Conservation (phyloP, 139 green algal species). For the Micromonas commoda region DNA sequence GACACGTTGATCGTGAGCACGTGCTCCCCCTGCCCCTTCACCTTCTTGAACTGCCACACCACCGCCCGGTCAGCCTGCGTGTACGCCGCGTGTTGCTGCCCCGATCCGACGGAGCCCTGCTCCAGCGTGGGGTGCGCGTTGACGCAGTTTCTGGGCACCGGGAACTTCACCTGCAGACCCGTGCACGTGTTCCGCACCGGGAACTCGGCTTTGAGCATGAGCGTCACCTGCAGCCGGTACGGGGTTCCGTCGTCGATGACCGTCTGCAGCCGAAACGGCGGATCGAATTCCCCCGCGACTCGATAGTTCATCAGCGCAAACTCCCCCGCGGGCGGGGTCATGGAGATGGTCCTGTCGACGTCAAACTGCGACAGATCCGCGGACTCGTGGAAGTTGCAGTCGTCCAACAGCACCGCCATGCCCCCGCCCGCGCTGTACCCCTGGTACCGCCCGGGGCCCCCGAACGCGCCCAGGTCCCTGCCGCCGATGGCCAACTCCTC, state of each 20-base stretch:
- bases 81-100: constrained; percentile 38
- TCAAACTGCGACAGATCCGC: constrained; percentile 77
- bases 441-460: constrained; percentile 1
- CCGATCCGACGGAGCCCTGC: neutral
- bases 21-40: constrained; percentile 14
- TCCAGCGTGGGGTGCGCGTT: neutral
- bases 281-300: constrained; percentile 63
- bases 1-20: constrained; percentile 7
- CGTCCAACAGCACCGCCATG: constrained; percentile 67
- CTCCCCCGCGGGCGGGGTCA: constrained; percentile 63
- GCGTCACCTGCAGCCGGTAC: constrained; percentile 42
- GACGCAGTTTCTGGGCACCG: constrained; percentile 37
- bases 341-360: constrained; percentile 73
- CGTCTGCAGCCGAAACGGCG: constrained; percentile 77
- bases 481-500: constrained; percentile 75
- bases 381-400: constrained; percentile 80
- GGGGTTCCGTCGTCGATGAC: constrained; percentile 49
- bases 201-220: constrained; percentile 44
- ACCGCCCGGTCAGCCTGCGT: constrained; percentile 35
- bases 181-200: constrained; percentile 24
- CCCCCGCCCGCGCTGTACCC: neutral
- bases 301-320: constrained; percentile 92
- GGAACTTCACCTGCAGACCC: constrained; percentile 34
- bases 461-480: constrained; percentile 20
- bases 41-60: constrained; percentile 45